These are phyloP conservation scores for Colletotrichum cuscutae DNA, from an alignment of 2,329 filamentous ascomycete species.

Conservation along the genomic window DNA sequence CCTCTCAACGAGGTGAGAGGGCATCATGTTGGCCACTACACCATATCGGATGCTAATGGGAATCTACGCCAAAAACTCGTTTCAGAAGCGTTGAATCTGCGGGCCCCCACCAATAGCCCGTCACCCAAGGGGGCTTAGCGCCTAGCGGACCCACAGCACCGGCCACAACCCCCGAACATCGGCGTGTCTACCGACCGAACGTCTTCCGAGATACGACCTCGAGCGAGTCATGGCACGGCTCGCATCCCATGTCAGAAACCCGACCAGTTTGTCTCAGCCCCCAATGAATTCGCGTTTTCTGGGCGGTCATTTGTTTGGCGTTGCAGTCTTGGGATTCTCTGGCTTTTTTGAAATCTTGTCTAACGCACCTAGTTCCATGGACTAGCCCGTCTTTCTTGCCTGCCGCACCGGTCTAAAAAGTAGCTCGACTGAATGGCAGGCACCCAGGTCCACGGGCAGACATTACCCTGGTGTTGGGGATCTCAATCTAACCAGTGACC, in stretches of 20 bases:
- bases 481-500: neutral
- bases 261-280: neutral
- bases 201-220: neutral
- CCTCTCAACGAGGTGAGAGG: slow-evolving; percentile 10
- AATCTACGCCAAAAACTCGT: rapidly evolving
- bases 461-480: neutral
- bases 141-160: neutral
- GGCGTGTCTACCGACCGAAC: neutral
- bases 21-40: slow-evolving; percentile 33
- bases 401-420: neutral
- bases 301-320: neutral
- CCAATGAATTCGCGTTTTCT: neutral
- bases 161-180: neutral
- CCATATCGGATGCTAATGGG: slow-evolving; percentile 1
- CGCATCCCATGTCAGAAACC: slow-evolving; percentile 6
- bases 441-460: neutral
- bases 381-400: neutral
- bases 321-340: neutral
- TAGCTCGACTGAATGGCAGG: neutral
- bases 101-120: too few relatives aligned
- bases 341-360: neutral
- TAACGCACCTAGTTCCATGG: neutral
- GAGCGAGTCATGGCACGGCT: slow-evolving; percentile 21
- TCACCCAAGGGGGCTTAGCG: neutral
- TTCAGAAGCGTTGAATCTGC: rapidly evolving